Conservation (phyloP, 371 early-diverging fungal species). For the Apophysomyces trapeziformis region DNA sequence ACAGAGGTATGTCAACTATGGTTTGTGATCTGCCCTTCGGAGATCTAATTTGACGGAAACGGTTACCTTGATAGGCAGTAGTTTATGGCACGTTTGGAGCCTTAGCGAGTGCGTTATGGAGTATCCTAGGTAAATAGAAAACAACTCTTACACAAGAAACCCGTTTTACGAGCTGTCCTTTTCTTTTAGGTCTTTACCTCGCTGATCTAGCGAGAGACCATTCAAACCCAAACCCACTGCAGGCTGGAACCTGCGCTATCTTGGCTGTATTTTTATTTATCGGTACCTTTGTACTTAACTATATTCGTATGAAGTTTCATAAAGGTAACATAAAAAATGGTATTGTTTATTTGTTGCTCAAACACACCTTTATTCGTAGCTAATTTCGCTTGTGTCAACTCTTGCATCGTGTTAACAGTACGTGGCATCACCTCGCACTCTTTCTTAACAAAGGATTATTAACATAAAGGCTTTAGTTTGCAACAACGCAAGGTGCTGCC, state of each 20-base stretch:
- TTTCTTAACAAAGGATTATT: background rate
- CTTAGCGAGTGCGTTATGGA: conserved; percentile 26
- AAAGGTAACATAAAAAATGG: conserved; percentile 26
- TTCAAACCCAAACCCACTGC: conserved; percentile 29
- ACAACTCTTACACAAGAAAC: too few species aligned
- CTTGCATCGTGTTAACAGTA: conserved; percentile 38
- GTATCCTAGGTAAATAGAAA: conserved; percentile 26
- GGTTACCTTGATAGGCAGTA: background rate
- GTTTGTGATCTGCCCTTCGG: background rate
- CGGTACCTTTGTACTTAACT: conserved; percentile 34
- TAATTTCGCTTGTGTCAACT: conserved; percentile 39
- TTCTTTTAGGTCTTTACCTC: conserved; percentile 29
- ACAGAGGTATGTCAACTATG: conserved; percentile 12
- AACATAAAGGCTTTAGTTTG: conserved; percentile 18
- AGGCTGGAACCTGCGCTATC: conserved; percentile 29
- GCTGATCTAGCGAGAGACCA: conserved; percentile 32
- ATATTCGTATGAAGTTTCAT: conserved; percentile 32
- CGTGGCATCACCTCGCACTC: background rate
- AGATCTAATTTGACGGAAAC: background rate
- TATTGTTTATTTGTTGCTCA: background rate
- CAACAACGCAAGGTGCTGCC: conserved; percentile 30
- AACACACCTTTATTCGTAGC: conserved; percentile 17
- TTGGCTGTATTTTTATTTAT: conserved; percentile 39
- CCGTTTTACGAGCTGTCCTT: too few species aligned
- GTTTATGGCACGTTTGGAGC: conserved; percentile 24